Evolutionary conservation across 2,329 filamentous ascomycete species (phyloP), one percentile per base, ranked within the genome.

Genomic region (Trichoderma semiorbis): DNA sequence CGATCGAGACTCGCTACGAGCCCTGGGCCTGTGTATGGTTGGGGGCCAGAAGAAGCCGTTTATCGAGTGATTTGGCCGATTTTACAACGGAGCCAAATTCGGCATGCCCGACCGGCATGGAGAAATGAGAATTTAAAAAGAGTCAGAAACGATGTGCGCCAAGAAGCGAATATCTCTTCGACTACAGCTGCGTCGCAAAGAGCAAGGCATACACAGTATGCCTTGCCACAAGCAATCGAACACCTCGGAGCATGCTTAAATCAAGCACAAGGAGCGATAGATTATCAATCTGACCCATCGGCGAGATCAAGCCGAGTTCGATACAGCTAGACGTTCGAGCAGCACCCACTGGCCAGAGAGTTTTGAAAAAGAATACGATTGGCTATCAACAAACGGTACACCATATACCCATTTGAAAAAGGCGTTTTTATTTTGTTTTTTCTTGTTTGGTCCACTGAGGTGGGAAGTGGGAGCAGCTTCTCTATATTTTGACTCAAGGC

Each of bases 41-140:
- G 88, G 87, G 24, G 88, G 88, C 0, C 86, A 90, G 75, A 90
- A 90, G 81, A 91, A 90, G 78, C 88, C 88, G 69, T 83, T 90
- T 67, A 91, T 91, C 72, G 89, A 91, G 79, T 91, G 78, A 80
- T 57, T 60, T 57, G 32, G 21, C 6, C 8, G 12, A 57, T 12
- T 21, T 14, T 24, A 36, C 50, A 26, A n/a, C n/a, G 7, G 34
- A 16, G 47, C 18, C 60, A 70, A 36, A 28, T 8, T 30, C 10
- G 21, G 7, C 8, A 65, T 39, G 28, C 55, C 28, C 39, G 43
- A 21, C n/a, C 4, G 66, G 24, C 32, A 57, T 50, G 26, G 5
- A n/a, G 11, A 57, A 34, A 36, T 8, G 53, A 43, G 36, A 14
- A 21, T 14, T 26, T n/a, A 43, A 43, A 43, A 5, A 58, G 12